phyloP scores from a whole-genome alignment of 2,329 filamentous ascomycete species.

The Mariannaea sp. region DNA sequence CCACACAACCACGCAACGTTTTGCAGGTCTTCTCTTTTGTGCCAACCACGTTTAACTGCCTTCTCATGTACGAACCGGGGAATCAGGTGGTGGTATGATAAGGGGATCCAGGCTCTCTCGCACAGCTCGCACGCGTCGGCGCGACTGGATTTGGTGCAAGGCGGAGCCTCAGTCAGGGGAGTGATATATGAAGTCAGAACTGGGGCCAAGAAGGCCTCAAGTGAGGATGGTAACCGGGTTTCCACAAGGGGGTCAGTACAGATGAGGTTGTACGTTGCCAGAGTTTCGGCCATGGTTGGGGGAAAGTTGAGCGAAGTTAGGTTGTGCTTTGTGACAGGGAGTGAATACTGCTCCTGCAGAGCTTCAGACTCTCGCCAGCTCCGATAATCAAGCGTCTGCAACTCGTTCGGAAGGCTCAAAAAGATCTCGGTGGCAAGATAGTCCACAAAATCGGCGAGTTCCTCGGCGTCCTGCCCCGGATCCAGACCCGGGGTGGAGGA shows the following conservation, averaged over 20 bases:
- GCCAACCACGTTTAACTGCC: slow-evolving; percentile 78
- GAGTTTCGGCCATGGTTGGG: slow-evolving; percentile 66
- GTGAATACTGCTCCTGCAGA: slow-evolving; percentile 60
- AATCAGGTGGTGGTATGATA: slow-evolving; percentile 87
- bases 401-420: slow-evolving; percentile 61
- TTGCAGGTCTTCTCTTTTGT: slow-evolving; percentile 72
- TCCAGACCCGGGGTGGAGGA: slow-evolving; percentile 20
- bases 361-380: slow-evolving; percentile 47
- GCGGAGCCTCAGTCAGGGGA: slow-evolving; percentile 63
- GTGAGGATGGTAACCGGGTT: slow-evolving; percentile 46
- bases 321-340: slow-evolving; percentile 60
- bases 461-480: slow-evolving; percentile 56
- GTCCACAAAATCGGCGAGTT: slow-evolving; percentile 80
- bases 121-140: slow-evolving; percentile 74
- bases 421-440: slow-evolving; percentile 77
- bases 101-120: slow-evolving; percentile 70
- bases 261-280: slow-evolving; percentile 69
- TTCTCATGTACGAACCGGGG: slow-evolving; percentile 78
- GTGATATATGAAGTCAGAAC: slow-evolving; percentile 67
- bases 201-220: slow-evolving; percentile 63
- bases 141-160: slow-evolving; percentile 63
- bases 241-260: slow-evolving; percentile 42
- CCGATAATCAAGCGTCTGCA: slow-evolving; percentile 67
- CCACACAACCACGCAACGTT: slow-evolving; percentile 87
- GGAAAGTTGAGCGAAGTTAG: slow-evolving; percentile 57